Conservation (phyloP, 441 rosid genomes). For the Viola pubescens region DNA sequence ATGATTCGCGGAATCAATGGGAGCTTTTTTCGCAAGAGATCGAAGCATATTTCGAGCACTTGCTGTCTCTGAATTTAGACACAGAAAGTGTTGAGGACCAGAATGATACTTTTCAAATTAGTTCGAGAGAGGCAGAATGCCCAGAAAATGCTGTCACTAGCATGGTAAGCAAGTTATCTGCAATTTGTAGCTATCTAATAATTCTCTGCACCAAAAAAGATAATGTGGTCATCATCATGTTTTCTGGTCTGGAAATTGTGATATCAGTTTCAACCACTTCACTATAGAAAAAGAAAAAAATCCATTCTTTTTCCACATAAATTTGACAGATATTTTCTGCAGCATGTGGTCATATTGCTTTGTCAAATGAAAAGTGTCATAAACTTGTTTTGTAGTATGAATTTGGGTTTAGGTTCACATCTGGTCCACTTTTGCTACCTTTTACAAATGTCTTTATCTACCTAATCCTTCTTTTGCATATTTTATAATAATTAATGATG, state of each 20-base stretch:
- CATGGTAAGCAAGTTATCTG: conserved; percentile 31
- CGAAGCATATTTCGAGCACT: conserved; percentile 46
- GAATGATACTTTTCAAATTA: conserved; percentile 10
- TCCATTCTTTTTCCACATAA: too few species aligned
- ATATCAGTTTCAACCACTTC: background rate
- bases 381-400: background rate
- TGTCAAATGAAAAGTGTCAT: too few species aligned
- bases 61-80: conserved; percentile 41
- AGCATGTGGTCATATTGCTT: conserved; percentile 9
- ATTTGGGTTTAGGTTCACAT: conserved; percentile 11
- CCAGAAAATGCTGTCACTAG: conserved; percentile 18
- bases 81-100: conserved; percentile 26
- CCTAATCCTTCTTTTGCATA: background rate
- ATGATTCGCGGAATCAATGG: conserved; percentile 30
- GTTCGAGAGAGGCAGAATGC: conserved; percentile 18
- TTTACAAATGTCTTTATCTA: background rate
- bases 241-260: background rate
- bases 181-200: conserved; percentile 11
- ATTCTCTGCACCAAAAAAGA: background rate
- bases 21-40: conserved; percentile 35
- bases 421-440: conserved; percentile 9
- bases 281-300: background rate
- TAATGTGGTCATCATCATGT: background rate
- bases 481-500: background rate
- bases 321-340: background rate